These are phyloP conservation scores for Euclidium syriacum DNA, from an alignment of 345 rosid species.

Conservation along the genomic window DNA sequence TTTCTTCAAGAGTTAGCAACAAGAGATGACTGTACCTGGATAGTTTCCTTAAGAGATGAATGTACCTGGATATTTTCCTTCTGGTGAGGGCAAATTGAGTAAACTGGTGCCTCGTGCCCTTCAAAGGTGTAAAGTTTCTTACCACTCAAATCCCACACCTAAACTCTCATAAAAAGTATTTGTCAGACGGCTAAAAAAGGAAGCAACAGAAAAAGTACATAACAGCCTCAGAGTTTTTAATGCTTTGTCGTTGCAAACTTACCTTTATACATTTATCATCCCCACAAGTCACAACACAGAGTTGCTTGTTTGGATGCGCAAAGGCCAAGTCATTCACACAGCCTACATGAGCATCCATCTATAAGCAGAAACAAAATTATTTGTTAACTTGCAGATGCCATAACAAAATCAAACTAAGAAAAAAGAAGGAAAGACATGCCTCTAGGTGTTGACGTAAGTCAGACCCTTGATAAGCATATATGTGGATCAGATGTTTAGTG, in stretches of 20 bases:
- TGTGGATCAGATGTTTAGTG: slow-evolving; percentile 62
- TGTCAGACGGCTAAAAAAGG: neutral
- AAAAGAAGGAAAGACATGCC: slow-evolving; percentile 31
- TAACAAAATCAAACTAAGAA: neutral
- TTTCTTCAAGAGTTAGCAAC: neutral
- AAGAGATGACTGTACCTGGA: slow-evolving; percentile 13
- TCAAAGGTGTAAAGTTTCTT: slow-evolving; percentile 18
- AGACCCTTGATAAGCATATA: slow-evolving; percentile 52
- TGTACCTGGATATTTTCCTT: slow-evolving; percentile 21
- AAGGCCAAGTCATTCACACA: slow-evolving; percentile 78
- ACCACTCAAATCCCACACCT: slow-evolving; percentile 43
- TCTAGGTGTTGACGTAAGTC: slow-evolving; percentile 63
- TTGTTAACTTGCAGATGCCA: neutral
- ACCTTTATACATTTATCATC: slow-evolving; percentile 81
- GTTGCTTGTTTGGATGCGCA: slow-evolving; percentile 43
- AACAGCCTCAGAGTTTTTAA: neutral
- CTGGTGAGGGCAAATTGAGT: slow-evolving; percentile 30
- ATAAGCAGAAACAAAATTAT: slow-evolving; percentile 8
- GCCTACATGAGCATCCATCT: slow-evolving; percentile 82
- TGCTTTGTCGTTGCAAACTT: neutral
- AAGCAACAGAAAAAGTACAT: neutral
- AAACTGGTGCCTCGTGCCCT: slow-evolving; percentile 37
- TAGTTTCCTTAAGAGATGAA: no score
- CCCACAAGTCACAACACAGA: slow-evolving; percentile 65
- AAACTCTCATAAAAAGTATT: neutral